Evolutionary conservation across 2,329 filamentous ascomycete genomes (phyloP).

Genomic region (Colletotrichum lentis): DNA sequence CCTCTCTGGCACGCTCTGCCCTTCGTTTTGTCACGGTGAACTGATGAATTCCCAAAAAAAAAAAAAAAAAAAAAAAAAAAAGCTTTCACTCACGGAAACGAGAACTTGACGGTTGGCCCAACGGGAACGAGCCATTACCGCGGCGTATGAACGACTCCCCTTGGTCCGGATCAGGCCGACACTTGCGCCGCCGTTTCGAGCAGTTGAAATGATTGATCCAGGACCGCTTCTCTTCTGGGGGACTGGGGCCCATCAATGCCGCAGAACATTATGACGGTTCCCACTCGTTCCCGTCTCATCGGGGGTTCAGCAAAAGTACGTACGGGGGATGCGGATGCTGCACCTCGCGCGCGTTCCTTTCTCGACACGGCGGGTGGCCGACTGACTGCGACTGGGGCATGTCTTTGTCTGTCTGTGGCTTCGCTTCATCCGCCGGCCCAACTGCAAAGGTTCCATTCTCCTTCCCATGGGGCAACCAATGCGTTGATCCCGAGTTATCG

Average conservation of each 20-base stretch:
- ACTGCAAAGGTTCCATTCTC: background rate
- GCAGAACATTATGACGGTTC: slow-evolving; percentile 4
- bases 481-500: slow-evolving; percentile 11
- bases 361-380: background rate
- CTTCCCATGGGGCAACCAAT: slow-evolving; percentile 13
- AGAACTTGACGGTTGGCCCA: background rate
- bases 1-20: background rate
- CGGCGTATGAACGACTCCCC: background rate
- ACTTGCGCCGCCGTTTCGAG: background rate
- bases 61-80: too few species aligned
- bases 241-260: slow-evolving; percentile 2
- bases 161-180: background rate
- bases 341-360: too few species aligned
- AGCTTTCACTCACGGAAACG: background rate
- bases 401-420: too few species aligned
- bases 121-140: too few species aligned
- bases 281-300: slow-evolving; percentile 20
- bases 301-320: background rate
- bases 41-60: too few species aligned
- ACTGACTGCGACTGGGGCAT: too few species aligned
- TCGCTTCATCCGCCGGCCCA: background rate
- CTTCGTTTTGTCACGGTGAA: background rate
- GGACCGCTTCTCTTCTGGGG: background rate
- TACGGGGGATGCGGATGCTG: background rate
- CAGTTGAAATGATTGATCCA: too few species aligned